Base-by-base conservation (phyloP, 305 asterid genomes). In the Fraxinus sp. region DNA sequence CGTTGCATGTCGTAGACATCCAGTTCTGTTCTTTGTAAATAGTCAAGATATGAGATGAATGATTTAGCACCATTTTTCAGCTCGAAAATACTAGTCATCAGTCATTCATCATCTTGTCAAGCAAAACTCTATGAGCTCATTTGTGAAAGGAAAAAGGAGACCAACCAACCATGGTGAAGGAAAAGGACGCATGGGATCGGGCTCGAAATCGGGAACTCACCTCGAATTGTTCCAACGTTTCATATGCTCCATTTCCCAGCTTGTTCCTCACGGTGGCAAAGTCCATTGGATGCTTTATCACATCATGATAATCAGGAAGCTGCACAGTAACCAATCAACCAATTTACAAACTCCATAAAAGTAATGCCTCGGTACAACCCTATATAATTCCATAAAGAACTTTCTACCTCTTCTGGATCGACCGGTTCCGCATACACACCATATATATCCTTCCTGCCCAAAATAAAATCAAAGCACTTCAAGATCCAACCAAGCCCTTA, bases 241-340 rank as follows among this genome's bases (percentile, higher is more conserved):
- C 83, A 86, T 97, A 97, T 39, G 88, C 84, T 82, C 95, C 98
- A 85, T 89, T 93, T 77, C 89, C 85, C 83, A 97, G 89, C 89
- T 95, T 97, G 86, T 89, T 94, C 92, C 98, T 93, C 88, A 94
- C 92, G 0, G 99, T 95, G 79, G 98, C 91, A 76, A 97, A 97
- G 89, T 97, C 99, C 98, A 97, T 95, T 64, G 99, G 99, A 85
- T 91, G 88, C 82, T 95, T 88, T 79, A 97, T 97, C 78, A 95
- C 90, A 83, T 94, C 99, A 80, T 88, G 93, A 82, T 97, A 97
- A 91, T 97, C 99, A 66, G 99, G 99, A 88, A 97, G 98, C 99
- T 97, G 87, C 84, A 87, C 41, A 84, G 37, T 74, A 83, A 72
- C 10, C 74, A 84, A 82, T 28, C 18, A 82, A 77, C 79, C 77